Evolutionary conservation across 805 yeast genomes (phyloP).

Genomic region (Kregervanrija pseudodelftensis): DNA sequence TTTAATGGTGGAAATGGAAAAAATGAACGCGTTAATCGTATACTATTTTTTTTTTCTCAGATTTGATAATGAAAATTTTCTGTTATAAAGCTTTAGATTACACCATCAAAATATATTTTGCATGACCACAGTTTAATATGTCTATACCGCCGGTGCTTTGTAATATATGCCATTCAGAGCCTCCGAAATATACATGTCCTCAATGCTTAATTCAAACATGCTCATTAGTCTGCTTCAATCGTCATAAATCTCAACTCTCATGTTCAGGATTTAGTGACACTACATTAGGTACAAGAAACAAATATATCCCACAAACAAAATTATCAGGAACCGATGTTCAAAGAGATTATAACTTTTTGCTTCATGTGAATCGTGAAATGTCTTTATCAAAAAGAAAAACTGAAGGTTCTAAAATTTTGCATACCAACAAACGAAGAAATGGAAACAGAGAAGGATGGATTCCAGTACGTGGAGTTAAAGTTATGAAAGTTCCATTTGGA

Average conservation of each 20-base stretch:
- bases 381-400: conserved; percentile 39
- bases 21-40: not conserved
- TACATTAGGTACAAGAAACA: conserved; percentile 31
- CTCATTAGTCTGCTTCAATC: conserved; percentile 59
- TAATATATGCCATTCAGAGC: conserved; percentile 35
- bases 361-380: conserved; percentile 51
- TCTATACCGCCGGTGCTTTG: conserved; percentile 24
- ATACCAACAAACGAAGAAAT: conserved; percentile 46
- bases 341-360: conserved; percentile 76
- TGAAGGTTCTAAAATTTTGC: conserved; percentile 1
- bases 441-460: conserved; percentile 39
- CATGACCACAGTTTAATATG: too few species aligned
- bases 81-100: too few species aligned
- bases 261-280: conserved; percentile 63
- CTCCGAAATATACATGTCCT: conserved; percentile 71
- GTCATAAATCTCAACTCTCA: conserved; percentile 53
- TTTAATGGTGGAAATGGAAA: not conserved
- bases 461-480: conserved; percentile 51
- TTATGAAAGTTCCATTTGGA: conserved; percentile 58
- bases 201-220: conserved; percentile 66
- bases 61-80: not conserved
- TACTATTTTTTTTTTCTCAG: not conserved
- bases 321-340: conserved; percentile 50
- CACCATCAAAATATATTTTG: too few species aligned
- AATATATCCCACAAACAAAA: conserved; percentile 43